Evolutionary conservation across 192 early-diverging fungal genomes (phyloP).

Genomic region (Mortierella alpina): DNA sequence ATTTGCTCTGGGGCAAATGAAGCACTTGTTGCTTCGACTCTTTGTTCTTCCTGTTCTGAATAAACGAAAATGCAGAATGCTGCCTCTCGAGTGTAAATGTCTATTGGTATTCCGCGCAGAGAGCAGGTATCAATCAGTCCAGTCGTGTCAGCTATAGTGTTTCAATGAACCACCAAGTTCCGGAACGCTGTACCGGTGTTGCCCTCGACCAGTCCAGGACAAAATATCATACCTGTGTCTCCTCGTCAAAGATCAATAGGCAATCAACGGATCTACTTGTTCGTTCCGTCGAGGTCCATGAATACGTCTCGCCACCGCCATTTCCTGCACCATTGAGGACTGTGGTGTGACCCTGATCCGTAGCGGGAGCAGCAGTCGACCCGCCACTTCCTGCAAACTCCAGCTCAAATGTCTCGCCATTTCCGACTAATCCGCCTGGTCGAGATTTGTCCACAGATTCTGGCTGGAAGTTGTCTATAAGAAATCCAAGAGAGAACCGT

Average conservation of each 20-base stretch:
- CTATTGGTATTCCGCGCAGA: background rate
- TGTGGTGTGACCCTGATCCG: slow-evolving; percentile 1
- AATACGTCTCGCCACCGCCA: slow-evolving; percentile 26
- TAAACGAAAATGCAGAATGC: slow-evolving; percentile 38
- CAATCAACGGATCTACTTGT: slow-evolving; percentile 31
- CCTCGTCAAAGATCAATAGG: slow-evolving; percentile 47
- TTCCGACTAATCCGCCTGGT: slow-evolving; percentile 40
- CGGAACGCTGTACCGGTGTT: too few species aligned
- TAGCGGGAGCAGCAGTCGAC: background rate
- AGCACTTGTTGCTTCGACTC: slow-evolving; percentile 27
- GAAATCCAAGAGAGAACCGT: background rate
- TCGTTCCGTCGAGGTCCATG: slow-evolving; percentile 29
- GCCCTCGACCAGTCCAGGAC: background rate
- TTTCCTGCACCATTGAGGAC: slow-evolving; percentile 1
- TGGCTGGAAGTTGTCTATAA: slow-evolving; percentile 47
- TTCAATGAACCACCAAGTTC: background rate
- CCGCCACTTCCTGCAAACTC: slow-evolving; percentile 42
- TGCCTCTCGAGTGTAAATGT: slow-evolving; percentile 45
- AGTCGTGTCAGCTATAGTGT: background rate
- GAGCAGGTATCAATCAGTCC: background rate
- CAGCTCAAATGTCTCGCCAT: slow-evolving; percentile 47
- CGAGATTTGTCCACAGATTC: slow-evolving; percentile 49
- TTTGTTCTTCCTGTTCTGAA: slow-evolving; percentile 30
- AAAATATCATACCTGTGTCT: slow-evolving; percentile 29
- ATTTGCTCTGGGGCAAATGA: slow-evolving; percentile 34